These are phyloP conservation scores for Triticum monococcum DNA, from an alignment of 176 grass and related monocot genomes.

Conservation along the genomic window DNA sequence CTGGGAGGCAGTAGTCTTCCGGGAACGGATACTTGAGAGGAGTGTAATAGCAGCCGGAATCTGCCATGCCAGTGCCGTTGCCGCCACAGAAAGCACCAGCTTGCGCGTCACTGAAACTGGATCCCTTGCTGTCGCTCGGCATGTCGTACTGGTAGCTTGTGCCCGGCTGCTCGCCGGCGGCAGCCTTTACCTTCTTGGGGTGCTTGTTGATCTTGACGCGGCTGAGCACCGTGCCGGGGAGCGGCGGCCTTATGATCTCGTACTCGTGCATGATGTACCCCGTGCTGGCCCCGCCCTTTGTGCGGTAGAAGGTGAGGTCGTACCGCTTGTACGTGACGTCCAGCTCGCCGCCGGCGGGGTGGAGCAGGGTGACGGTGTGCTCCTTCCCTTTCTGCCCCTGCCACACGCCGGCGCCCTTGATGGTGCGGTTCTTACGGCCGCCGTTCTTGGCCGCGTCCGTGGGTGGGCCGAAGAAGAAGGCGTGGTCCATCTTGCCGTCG, in stretches of 20 bases:
- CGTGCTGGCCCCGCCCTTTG: background rate
- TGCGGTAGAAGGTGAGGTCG: background rate
- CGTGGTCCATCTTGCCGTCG: background rate
- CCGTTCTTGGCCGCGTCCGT: background rate
- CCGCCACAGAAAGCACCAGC: background rate
- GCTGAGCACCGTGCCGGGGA: background rate
- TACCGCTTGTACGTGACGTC: background rate
- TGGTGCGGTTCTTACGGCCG: background rate
- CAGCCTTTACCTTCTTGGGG: background rate
- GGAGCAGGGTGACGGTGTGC: background rate
- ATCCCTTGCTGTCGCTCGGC: background rate
- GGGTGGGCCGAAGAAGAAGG: slow-evolving; percentile 30
- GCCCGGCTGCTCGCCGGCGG: background rate
- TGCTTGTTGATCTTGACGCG: background rate
- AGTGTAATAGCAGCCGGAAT: background rate
- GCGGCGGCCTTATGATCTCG: background rate
- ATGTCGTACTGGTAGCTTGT: background rate
- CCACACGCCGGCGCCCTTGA: background rate
- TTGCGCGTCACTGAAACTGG: background rate
- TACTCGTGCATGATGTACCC: slow-evolving; percentile 31
- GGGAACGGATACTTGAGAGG: background rate
- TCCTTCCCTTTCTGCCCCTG: background rate
- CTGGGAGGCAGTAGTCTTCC: too few species aligned
- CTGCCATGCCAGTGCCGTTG: background rate
- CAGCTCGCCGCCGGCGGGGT: background rate